Evolutionary conservation across 306 rosid species (phyloP).

Genomic region (Quercus glauca): DNA sequence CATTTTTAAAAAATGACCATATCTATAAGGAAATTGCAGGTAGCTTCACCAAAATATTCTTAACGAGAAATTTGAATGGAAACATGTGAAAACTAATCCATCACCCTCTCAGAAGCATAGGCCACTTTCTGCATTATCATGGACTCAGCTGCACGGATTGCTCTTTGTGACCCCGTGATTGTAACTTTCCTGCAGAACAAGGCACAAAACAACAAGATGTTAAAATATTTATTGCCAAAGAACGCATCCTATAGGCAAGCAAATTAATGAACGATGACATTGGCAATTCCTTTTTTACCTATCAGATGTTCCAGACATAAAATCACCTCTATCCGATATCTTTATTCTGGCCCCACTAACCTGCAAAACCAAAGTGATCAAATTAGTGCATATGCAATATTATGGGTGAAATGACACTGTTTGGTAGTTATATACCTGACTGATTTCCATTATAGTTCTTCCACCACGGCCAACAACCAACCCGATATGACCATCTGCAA

Average conservation of each 20-base stretch:
- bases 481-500: slow-evolving; percentile 86
- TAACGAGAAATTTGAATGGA: slow-evolving; percentile 20
- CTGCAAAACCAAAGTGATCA: slow-evolving; percentile 46
- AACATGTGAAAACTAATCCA: slow-evolving; percentile 37
- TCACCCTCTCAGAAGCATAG: slow-evolving; percentile 80
- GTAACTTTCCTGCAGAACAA: slow-evolving; percentile 82
- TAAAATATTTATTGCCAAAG: background rate
- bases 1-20: slow-evolving; percentile 42
- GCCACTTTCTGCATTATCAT: slow-evolving; percentile 96
- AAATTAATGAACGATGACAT: background rate
- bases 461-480: slow-evolving; percentile 99
- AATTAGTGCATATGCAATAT: slow-evolving; percentile 12
- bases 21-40: slow-evolving; percentile 37
- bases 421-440: slow-evolving; percentile 64
- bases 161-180: slow-evolving; percentile 93
- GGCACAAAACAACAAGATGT: background rate
- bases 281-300: slow-evolving; percentile 44
- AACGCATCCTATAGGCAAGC: background rate
- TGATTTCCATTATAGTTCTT: slow-evolving; percentile 85
- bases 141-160: slow-evolving; percentile 76
- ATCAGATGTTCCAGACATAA: slow-evolving; percentile 93
- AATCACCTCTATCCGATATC: slow-evolving; percentile 98
- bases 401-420: background rate
- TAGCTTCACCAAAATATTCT: slow-evolving; percentile 37
- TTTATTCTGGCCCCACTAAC: slow-evolving; percentile 95